Evolutionary conservation across 345 rosid genomes (phyloP), one percentile per base, ranked within the genome.

Genomic region (Melastoma malabathricum): DNA sequence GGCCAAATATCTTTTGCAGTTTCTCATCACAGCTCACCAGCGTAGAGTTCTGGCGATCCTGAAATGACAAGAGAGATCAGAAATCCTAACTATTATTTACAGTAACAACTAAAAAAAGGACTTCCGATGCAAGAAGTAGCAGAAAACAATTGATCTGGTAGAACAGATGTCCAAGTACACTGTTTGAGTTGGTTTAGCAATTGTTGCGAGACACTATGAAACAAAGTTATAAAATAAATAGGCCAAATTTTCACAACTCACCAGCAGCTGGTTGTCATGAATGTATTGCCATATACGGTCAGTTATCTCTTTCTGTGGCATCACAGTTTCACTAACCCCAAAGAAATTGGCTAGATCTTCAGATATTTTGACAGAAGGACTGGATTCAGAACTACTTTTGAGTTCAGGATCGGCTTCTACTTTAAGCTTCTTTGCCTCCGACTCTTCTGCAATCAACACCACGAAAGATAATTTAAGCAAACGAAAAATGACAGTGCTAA

Each of bases 271-370:
- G 57, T 70, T 65, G 20, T 51, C 55, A 47, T 56, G 58, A 50
- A 70, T 70, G 49, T 70, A 66, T n/a, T 62, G 68, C 68, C 64
- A 66, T 18, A 70, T 48, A 16, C 68, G 75, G 16, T 16, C 59
- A 29, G 54, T 61, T 14, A 58, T 56, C 20, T 66, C 68, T 23
- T 60, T 46, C 18, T 61, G 71, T 15, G 53, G 63, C 71, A 66
- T 70, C 75, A 58, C 70, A 48, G 62, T 56, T 15, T 43, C 68
- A 6, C 41, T 55, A 43, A 67, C 63, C 18, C 71, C 75, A 41
- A 70, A 66, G 53, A 70, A 62, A 43, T 52, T 66, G 34, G 75
- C 71, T 29, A 70, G 68, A 2, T 55, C 65, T 19, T 62, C 75
- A 13, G 75, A 70, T 62, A 70, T 70, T 20, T 58, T 52, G 4